phyloP scores from a whole-genome alignment of 768 basidiomycete species.

The Auricularia cornea region DNA sequence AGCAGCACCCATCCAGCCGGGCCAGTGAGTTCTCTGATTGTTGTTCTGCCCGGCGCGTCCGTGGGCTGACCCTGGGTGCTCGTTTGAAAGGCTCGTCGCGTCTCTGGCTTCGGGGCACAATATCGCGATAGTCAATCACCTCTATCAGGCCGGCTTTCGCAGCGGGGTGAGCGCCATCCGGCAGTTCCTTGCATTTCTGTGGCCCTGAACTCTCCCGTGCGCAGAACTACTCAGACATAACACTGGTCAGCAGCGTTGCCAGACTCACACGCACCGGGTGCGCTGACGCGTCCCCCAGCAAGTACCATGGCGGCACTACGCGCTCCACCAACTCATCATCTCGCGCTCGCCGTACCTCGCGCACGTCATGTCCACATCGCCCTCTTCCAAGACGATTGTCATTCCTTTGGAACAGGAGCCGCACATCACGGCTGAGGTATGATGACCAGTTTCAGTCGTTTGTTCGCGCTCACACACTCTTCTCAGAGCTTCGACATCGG shows the following conservation, averaged over 20 bases:
- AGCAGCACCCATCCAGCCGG: neutral
- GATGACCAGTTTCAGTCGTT: slow-evolving; percentile 17
- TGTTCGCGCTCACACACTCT: slow-evolving; percentile 12
- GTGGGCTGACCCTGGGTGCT: slow-evolving; percentile 7
- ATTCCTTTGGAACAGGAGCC: slow-evolving; percentile 71
- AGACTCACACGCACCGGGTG: neutral
- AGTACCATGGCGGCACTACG: slow-evolving; percentile 33
- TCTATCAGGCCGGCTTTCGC: slow-evolving; percentile 75
- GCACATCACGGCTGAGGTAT: slow-evolving; percentile 76
- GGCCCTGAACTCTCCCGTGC: slow-evolving; percentile 1
- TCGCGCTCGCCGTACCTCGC: slow-evolving; percentile 83
- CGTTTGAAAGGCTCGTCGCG: slow-evolving; percentile 7
- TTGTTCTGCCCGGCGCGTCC: too few relatives aligned
- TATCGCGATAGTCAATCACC: slow-evolving; percentile 67
- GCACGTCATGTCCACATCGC: slow-evolving; percentile 78
- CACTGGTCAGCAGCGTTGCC: slow-evolving; percentile 45
- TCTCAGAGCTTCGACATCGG: slow-evolving; percentile 68
- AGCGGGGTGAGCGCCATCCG: slow-evolving; percentile 52
- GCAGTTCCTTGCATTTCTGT: slow-evolving; percentile 8
- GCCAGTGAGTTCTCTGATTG: too few relatives aligned
- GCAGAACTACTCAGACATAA: slow-evolving; percentile 77
- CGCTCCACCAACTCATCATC: slow-evolving; percentile 76
- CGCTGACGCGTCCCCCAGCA: slow-evolving; percentile 1
- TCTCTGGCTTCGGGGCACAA: slow-evolving; percentile 40
- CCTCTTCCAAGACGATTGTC: slow-evolving; percentile 50